Percentiles rank a stretch among this genome's conserved stretches.
phyloP scores from a whole-genome alignment of 1,284 basidiomycete species.

The Melampsora americana region DNA sequence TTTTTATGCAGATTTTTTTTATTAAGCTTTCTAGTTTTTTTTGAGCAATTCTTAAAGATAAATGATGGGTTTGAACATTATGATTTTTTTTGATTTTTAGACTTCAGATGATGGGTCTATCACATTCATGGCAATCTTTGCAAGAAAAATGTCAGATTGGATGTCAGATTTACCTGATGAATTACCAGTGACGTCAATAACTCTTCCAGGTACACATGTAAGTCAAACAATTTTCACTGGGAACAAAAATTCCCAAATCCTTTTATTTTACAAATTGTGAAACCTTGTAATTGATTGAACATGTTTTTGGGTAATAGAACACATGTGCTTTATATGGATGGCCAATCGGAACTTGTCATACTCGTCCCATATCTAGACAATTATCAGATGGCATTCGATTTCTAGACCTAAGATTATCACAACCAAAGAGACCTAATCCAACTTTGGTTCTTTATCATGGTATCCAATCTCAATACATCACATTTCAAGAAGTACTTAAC shows the following conservation, averaged over 20 bases:
- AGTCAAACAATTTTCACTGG: background rate
- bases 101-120: slow-evolving; percentile 32
- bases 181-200: slow-evolving; percentile 22
- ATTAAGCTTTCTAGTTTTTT: background rate
- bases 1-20: background rate
- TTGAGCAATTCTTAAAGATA: too few species aligned
- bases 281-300: too few species aligned
- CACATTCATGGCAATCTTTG: slow-evolving; percentile 28
- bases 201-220: slow-evolving; percentile 42
- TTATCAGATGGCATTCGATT: slow-evolving; percentile 38
- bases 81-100: slow-evolving; percentile 2
- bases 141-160: slow-evolving; percentile 32
- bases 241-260: too few species aligned
- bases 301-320: background rate
- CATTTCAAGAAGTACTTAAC: slow-evolving; percentile 17
- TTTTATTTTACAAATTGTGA: too few species aligned
- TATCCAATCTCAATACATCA: slow-evolving; percentile 34
- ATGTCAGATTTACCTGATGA: slow-evolving; percentile 41
- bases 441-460: slow-evolving; percentile 34
- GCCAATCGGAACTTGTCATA: slow-evolving; percentile 38
- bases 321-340: slow-evolving; percentile 35
- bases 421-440: slow-evolving; percentile 8
- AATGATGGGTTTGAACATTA: background rate
- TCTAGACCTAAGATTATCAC: slow-evolving; percentile 36
- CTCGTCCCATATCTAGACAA: slow-evolving; percentile 35